These are phyloP conservation scores for Umbilicaria muhlenbergii DNA, from an alignment of 495 filamentous ascomycete species.

Conservation along the genomic window DNA sequence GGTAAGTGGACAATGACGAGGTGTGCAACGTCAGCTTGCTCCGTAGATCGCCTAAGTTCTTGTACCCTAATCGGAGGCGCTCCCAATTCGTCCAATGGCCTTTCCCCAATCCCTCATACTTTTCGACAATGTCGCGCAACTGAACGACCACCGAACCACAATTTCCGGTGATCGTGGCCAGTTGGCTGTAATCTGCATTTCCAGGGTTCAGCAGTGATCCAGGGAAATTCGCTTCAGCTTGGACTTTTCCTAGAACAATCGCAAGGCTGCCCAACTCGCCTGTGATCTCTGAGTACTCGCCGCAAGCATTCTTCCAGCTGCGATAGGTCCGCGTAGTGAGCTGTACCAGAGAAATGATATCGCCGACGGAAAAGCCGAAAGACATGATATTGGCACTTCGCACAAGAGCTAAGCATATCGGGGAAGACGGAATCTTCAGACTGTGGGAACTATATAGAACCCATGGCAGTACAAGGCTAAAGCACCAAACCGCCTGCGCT, in stretches of 20 bases:
- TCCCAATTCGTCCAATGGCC: conserved; percentile 4
- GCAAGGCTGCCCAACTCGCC: conserved; percentile 27
- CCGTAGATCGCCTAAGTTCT: conserved; percentile 3
- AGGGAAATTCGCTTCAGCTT: conserved; percentile 9
- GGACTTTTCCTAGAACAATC: conserved; percentile 31
- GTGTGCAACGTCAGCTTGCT: conserved; percentile 3
- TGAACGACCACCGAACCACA: conserved; percentile 1
- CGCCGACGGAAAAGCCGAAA: conserved; percentile 11
- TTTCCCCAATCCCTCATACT: conserved; percentile 6
- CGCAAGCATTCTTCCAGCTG: conserved; percentile 8
- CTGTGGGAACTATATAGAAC: too few relatives aligned
- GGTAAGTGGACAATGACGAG: conserved; percentile 1
- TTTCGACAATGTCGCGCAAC: conserved; percentile 2
- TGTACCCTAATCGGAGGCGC: conserved; percentile 5
- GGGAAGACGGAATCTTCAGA: too few relatives aligned
- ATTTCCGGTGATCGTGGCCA: not conserved
- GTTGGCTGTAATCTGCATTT: not conserved
- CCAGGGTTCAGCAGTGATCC: not conserved
- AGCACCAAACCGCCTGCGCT: too few relatives aligned
- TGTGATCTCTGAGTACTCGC: conserved; percentile 17
- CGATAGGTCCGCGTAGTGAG: conserved; percentile 8
- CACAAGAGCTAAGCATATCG: too few relatives aligned
- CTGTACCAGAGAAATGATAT: conserved; percentile 7
- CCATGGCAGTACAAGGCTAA: too few relatives aligned
- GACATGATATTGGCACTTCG: conserved; percentile 6